A percentile compares a stretch with the other conserved stretches of the same genome.
Conservation (phyloP, 495 filamentous ascomycete species). For the Aspergillus sclerotiicarbonarius region DNA sequence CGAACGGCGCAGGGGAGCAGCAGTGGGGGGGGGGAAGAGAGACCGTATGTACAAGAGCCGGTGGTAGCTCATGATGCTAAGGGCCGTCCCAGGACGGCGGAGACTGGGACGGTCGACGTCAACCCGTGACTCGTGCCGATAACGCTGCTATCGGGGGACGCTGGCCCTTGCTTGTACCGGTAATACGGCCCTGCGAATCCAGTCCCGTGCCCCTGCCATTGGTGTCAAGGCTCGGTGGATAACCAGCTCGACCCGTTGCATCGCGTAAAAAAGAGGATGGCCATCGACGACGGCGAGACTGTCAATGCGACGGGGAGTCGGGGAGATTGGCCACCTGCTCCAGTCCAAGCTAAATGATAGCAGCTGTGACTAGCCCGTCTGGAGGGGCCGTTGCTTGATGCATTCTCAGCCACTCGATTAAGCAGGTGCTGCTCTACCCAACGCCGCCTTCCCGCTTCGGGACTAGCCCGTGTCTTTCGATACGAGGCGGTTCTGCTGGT, state of each 20-base stretch:
- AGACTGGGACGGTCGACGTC: neutral
- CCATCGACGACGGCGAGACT: neutral
- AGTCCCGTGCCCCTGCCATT: neutral
- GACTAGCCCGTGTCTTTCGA: slow-evolving; percentile 1
- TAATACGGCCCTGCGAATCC: neutral
- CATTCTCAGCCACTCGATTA: slow-evolving; percentile 17
- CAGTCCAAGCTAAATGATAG: neutral
- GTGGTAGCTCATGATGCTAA: neutral
- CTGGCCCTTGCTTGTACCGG: neutral
- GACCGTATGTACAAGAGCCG: neutral
- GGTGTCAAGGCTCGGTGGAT: neutral
- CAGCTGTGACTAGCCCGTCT: neutral
- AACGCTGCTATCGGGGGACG: neutral
- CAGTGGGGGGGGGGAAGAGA: neutral
- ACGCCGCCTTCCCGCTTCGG: slow-evolving; percentile 5
- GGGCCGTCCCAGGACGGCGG: too few relatives aligned
- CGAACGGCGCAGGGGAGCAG: neutral
- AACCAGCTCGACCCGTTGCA: neutral
- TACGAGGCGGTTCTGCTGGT: neutral
- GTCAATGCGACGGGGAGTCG: neutral
- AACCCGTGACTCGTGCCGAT: slow-evolving; percentile 7
- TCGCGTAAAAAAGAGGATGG: neutral
- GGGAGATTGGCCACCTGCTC: neutral
- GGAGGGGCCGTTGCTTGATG: neutral
- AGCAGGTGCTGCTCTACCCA: slow-evolving; percentile 16